Base-by-base conservation (phyloP, 768 basidiomycete genomes). In the Udeniomyces megalosporus region DNA sequence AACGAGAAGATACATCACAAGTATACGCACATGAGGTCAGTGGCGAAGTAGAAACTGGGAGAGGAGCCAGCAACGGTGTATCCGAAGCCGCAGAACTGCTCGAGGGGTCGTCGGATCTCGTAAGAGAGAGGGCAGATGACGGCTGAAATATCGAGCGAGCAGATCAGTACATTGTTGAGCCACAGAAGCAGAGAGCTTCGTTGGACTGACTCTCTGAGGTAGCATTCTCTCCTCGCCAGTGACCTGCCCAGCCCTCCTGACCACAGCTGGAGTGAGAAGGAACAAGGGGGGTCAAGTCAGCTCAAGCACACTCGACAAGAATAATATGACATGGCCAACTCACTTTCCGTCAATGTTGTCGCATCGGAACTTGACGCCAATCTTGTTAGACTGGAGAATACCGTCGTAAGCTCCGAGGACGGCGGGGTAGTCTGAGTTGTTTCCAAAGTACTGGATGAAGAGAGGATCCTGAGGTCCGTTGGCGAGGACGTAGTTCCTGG, bases 381-480 rank as follows among this genome's bases (percentile, higher is more conserved):
- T 52, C 66, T 73, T 73, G 68, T 73, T 70, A 12, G 58, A 56
- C 31, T 57, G 61, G 49, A 72, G 47, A 22, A 72, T n/a, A 4
- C 64, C 67, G 12, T 71, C 69, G 53, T 62, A 70, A 17, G 68
- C 64, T 34, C 71, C 71, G 15, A 70, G 51, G 15, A 66, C 72
- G 8, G 66, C 58, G 44, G 66, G 22, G 54, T 55, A 69, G 11
- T 65, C 58, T n/a, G n/a, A n/a, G 61, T 44, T 59, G 53, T 50
- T 64, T 38, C 72, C 72, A 56, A 72, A 73, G 68, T 71, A 73
- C 28, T 63, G 62, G 58, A 69, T 61, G 71, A 68, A 73, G 24
- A 71, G 50, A 24, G 66, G 58, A 50, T 71, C 71, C 45, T 67
- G 45, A 15, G 70, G 62, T 14, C 72, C 72, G 59, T 72, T 70